Percentiles rank a stretch among this genome's conserved stretches.
Conservation (phyloP, 176 grass and related monocot genomes). For the Echinochloa phyllopogon region DNA sequence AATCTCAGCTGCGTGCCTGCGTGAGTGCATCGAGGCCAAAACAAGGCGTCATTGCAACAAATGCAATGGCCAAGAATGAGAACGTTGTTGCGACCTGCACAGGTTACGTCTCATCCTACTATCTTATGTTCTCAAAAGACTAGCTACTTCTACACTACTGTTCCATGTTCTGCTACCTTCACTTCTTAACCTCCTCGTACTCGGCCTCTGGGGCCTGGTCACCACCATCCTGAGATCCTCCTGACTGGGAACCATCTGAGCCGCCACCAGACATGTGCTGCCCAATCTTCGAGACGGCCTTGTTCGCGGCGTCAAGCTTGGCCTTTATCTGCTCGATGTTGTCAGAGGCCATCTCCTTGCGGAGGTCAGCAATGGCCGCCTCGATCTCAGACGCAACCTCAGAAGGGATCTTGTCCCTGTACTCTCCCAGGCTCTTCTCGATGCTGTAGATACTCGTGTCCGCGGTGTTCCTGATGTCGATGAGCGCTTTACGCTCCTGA, state of each 20-base stretch:
- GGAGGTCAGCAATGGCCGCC: conserved; percentile 10
- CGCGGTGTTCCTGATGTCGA: conserved; percentile 37
- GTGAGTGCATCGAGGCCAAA: background rate
- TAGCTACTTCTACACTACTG: background rate
- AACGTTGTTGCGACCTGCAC: background rate
- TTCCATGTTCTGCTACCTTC: background rate
- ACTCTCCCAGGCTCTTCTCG: conserved; percentile 30
- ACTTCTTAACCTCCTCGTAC: conserved; percentile 31
- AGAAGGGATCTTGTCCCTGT: conserved; percentile 27
- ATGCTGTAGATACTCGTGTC: conserved; percentile 28
- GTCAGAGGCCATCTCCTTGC: background rate
- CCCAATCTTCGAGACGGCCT: conserved; percentile 28
- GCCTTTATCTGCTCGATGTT: conserved; percentile 20
- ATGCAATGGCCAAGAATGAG: background rate
- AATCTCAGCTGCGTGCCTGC: background rate
- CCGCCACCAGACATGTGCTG: conserved; percentile 33
- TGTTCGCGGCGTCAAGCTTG: conserved; percentile 22
- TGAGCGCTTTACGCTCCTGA: conserved; percentile 31
- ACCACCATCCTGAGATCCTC: conserved; percentile 1
- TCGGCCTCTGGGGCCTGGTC: conserved; percentile 7
- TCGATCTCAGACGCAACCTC: conserved; percentile 25
- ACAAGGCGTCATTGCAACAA: background rate
- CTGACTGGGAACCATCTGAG: conserved; percentile 1
- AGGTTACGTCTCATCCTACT: background rate
- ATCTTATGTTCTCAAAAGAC: background rate